Percentiles rank a stretch among this genome's conserved stretches.
phyloP scores from a whole-genome alignment of 192 early-diverging fungal genomes.

The Entophlyctis helioformis region DNA sequence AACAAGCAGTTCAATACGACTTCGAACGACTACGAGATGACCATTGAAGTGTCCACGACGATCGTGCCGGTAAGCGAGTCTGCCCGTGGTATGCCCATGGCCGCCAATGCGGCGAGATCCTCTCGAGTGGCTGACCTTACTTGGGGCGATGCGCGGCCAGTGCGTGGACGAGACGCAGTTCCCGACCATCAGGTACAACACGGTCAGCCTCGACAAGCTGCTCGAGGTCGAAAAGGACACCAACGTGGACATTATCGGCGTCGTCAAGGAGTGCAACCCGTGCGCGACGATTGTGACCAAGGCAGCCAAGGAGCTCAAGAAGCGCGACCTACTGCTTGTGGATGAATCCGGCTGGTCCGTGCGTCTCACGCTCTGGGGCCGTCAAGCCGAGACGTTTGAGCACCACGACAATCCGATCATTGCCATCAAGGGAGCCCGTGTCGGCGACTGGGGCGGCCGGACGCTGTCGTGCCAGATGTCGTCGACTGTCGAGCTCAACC shows the following conservation, averaged over 20 bases:
- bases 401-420: constrained; percentile 43
- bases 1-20: constrained; percentile 65
- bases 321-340: constrained; percentile 74
- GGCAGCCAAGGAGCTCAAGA: constrained; percentile 50
- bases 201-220: constrained; percentile 58
- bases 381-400: constrained; percentile 57
- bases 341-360: constrained; percentile 63
- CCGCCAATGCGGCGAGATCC: too few species aligned
- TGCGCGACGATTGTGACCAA: constrained; percentile 49
- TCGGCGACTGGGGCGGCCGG: constrained; percentile 72
- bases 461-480: constrained; percentile 40
- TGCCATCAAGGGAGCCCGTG: constrained; percentile 72
- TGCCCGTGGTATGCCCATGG: constrained; percentile 22
- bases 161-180: constrained; percentile 35
- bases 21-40: constrained; percentile 88
- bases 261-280: constrained; percentile 55
- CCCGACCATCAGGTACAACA: constrained; percentile 50
- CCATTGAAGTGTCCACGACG: constrained; percentile 56
- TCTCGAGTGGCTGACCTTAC: too few species aligned
- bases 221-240: constrained; percentile 56
- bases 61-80: constrained; percentile 42
- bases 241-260: constrained; percentile 66
- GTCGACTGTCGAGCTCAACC: constrained; percentile 45
- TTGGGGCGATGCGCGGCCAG: constrained; percentile 24
- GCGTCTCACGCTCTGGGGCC: constrained; percentile 78